Conservation (phyloP, 2,329 filamentous ascomycete species). For the Chaetomiaceae sp. region DNA sequence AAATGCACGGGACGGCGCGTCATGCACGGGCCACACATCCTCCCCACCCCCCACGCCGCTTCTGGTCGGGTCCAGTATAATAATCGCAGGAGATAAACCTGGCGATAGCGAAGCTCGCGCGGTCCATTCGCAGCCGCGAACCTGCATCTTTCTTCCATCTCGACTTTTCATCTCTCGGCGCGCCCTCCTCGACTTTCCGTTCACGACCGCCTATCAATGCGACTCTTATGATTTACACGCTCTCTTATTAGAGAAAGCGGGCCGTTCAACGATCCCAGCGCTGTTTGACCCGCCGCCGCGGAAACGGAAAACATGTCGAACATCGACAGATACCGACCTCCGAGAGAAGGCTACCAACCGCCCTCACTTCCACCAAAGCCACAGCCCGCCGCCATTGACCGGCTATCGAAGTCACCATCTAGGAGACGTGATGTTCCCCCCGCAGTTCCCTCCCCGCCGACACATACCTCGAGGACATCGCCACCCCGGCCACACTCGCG, state of each 20-base stretch:
- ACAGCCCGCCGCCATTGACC: conserved; percentile 35
- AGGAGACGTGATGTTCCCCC: conserved; percentile 55
- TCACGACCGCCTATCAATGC: conserved; percentile 2
- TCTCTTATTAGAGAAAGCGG: neutral
- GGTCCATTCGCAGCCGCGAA: neutral
- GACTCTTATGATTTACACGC: neutral
- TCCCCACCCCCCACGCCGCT: too few relatives aligned
- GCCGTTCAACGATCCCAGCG: neutral
- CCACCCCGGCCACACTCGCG: conserved; percentile 47
- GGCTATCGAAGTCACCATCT: conserved; percentile 47
- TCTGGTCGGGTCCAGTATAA: too few relatives aligned
- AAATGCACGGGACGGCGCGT: neutral
- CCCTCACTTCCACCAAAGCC: conserved; percentile 41
- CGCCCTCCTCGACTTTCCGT: neutral
- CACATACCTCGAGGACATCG: conserved; percentile 51
- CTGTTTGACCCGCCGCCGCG: neutral
- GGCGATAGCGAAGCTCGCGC: too few relatives aligned
- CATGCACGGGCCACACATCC: conserved; percentile 13
- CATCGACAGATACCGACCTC: conserved; percentile 15
- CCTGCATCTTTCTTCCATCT: neutral
- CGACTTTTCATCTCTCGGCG: too few relatives aligned
- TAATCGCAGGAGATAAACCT: too few relatives aligned
- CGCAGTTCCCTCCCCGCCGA: conserved; percentile 57
- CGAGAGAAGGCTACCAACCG: conserved; percentile 41
- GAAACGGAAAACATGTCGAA: conserved; percentile 9